phyloP scores from a whole-genome alignment of 345 rosid species.

The Raphanus sativus region DNA sequence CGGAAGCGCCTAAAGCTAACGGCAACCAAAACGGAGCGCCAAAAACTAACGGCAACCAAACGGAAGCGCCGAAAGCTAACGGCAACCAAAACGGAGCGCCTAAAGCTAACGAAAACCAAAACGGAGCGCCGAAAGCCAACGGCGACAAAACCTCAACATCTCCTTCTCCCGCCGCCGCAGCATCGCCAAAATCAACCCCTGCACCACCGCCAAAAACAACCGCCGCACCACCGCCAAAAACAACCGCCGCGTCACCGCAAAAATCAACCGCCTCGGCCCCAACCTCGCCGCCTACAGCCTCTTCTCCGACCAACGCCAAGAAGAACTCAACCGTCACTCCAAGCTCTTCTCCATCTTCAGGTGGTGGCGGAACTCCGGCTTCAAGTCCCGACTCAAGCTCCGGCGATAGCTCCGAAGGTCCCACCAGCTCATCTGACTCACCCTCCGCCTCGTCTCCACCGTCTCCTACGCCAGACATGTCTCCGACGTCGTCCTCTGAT shows the following conservation, averaged over 20 bases:
- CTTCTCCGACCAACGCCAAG: slow-evolving; percentile 23
- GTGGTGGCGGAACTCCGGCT: slow-evolving; percentile 15
- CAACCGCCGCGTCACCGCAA: neutral
- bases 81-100: neutral
- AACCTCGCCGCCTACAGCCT: slow-evolving; percentile 22
- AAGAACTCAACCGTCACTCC: slow-evolving; percentile 21
- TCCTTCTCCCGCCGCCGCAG: slow-evolving; percentile 26
- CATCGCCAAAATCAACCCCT: neutral
- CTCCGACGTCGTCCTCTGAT: slow-evolving; percentile 15
- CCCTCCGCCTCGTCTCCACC: slow-evolving; percentile 37
- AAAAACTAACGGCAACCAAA: too few species aligned
- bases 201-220: slow-evolving; percentile 34
- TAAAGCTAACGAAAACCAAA: too few species aligned
- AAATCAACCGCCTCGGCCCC: slow-evolving; percentile 2
- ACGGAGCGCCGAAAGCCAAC: neutral
- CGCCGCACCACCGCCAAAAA: neutral
- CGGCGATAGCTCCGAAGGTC: slow-evolving; percentile 27
- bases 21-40: too few species aligned
- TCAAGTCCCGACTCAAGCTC: slow-evolving; percentile 38
- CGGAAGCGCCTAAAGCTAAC: too few species aligned
- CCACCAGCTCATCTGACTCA: slow-evolving; percentile 27
- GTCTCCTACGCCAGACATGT: slow-evolving; percentile 37
- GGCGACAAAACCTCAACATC: neutral
- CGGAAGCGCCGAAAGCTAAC: neutral
- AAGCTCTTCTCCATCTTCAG: slow-evolving; percentile 28